Base-by-base conservation (phyloP, 768 basidiomycete species). In the Pholiota microspora region DNA sequence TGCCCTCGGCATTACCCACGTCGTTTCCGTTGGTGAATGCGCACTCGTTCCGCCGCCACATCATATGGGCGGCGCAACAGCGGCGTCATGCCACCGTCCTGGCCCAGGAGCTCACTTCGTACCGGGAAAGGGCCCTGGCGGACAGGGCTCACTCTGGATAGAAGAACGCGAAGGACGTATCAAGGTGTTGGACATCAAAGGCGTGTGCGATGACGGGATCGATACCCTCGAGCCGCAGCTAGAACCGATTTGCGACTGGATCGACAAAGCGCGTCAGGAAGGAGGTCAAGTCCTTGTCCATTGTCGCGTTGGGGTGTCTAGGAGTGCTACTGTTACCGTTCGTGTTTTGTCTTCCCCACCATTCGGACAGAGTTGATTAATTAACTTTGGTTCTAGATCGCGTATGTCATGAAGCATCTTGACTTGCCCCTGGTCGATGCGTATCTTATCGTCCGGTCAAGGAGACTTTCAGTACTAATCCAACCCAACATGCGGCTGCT, bases 261-360 rank as follows among this genome's bases (percentile, higher is more conserved):
- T 98, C 62, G 93, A 96, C 63, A 78, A 82, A 48, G 96, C 94
- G 38, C 75, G 92, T 35, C 69, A 73, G 29, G 81, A 85, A 47
- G 94, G 95, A 6, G 96, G 96, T 2, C 89, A 90, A 65, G 88
- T 96, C 29, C 78, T 98, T 49, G 94, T 98, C 7, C 96, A 98
- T 70, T 98, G 96, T 70, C 82, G 94, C n/a, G 96, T 98, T n/a
- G 96, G 96, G n/a, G 96, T 98, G 38, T 92, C 89, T 40, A 76
- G 96, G 56, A 92, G 89, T 64, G 95, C 96, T 25, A 96, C 93
- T 28, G 94, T 98, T 56, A 90, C 90, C 58, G 86, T 88, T 63
- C 69, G 85, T 81, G 21, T 53, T 49, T 47, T 40, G 29, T 42
- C 45, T 42, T 45, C 45, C 21, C 29, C 24, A n/a, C 32, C 10